Conservation (phyloP, 345 rosid genomes). For the Linum usitatissimum region DNA sequence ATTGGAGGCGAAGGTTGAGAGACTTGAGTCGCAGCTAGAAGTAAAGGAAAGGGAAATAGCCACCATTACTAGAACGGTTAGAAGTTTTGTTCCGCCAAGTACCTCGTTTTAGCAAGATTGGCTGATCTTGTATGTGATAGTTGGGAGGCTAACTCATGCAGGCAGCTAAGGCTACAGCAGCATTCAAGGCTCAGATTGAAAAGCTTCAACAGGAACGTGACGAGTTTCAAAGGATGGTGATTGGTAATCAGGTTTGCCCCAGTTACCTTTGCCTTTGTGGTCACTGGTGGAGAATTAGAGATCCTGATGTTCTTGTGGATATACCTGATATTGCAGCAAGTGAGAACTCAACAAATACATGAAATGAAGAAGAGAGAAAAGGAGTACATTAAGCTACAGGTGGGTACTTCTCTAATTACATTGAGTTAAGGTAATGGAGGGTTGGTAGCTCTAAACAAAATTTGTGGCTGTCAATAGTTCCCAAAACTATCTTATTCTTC, state of each 20-base stretch:
- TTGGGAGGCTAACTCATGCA: constrained; percentile 14
- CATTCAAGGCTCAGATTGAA: constrained; percentile 77
- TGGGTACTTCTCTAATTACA: constrained; percentile 13
- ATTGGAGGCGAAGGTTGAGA: constrained; percentile 82
- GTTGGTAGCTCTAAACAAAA: neutral
- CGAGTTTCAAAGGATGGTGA: constrained; percentile 97
- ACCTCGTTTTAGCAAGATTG: constrained; percentile 3
- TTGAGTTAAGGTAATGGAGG: neutral
- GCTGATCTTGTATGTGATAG: constrained; percentile 10
- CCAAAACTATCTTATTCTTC: neutral
- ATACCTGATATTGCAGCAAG: constrained; percentile 56
- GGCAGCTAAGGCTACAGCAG: constrained; percentile 89
- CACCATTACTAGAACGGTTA: constrained; percentile 75
- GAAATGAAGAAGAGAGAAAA: constrained; percentile 96
- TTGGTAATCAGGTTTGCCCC: constrained; percentile 71
- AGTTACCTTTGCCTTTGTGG: constrained; percentile 3
- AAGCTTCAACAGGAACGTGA: constrained; percentile 89
- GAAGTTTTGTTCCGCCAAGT: constrained; percentile 16
- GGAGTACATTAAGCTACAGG: constrained; percentile 95
- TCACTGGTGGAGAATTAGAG: constrained; percentile 5
- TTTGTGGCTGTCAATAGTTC: no score
- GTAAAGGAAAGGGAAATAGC: constrained; percentile 90
- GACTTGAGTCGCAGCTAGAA: constrained; percentile 77
- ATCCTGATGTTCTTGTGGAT: constrained; percentile 11
- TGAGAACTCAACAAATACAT: constrained; percentile 90